phyloP scores from a whole-genome alignment of 495 filamentous ascomycete genomes.

The Penicillium dipodomyicola region DNA sequence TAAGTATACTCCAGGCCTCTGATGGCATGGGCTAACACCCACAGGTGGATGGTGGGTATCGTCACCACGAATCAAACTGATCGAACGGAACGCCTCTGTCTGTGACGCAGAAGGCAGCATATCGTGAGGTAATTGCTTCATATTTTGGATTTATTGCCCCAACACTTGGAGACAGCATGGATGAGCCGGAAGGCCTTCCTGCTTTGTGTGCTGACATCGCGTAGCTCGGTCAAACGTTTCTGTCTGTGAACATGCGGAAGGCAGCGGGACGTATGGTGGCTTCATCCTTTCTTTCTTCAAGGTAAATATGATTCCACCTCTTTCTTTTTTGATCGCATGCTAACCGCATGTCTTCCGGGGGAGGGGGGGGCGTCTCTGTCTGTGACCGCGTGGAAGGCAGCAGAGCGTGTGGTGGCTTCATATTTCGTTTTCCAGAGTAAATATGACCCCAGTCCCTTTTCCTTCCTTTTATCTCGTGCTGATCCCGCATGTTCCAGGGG shows the following conservation, averaged over 20 bases:
- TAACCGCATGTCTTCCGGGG: background rate
- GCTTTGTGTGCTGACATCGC: background rate
- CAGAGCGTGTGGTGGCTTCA: background rate
- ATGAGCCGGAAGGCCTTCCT: background rate
- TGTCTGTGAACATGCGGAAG: conserved; percentile 1
- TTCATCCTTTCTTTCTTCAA: background rate
- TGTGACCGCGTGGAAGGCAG: background rate
- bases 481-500: background rate
- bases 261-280: background rate
- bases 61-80: no score
- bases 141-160: no score
- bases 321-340: background rate
- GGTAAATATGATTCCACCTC: background rate
- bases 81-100: no score
- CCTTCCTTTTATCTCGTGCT: background rate
- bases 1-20: no score
- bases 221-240: background rate
- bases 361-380: background rate
- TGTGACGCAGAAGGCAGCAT: no score
- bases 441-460: background rate
- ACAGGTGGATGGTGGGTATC: no score
- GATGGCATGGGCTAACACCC: no score
- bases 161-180: no score
- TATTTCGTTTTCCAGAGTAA: background rate
- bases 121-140: no score